Evolutionary conservation across 2,329 filamentous ascomycete genomes (phyloP), one percentile per base, ranked within the genome.

Genomic region (Neonectria coccinea): DNA sequence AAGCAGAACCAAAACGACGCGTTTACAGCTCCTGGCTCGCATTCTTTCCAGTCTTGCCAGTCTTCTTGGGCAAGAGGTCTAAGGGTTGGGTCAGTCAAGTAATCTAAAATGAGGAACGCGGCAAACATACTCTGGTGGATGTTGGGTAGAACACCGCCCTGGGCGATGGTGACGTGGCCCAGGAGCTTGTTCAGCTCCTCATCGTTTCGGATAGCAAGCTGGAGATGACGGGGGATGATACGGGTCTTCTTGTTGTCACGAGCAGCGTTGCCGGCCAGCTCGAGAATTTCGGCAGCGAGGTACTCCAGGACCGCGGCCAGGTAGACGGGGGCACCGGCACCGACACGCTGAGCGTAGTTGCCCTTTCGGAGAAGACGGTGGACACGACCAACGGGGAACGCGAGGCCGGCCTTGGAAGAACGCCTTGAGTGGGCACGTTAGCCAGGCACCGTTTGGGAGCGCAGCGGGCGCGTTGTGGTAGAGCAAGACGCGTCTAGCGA

Each of bases 171-270:
- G 83, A 97, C 94, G 81, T 97, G 93, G 64, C 94, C 94, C 71
- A 97, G 88, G 69, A 97, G 91, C 89, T 97, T 98, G 92, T 98
- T 97, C 92, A 98, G 83, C 85, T 99, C 96, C 89, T 98, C 95
- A 83, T 98, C 95, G 86, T 97, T 97, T 79, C 96, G 91, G 87
- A 99, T 99, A 84, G 96, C 96, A 76, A 99, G 93, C 87, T 99
- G 96, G 52, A 99, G 90, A 84, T 99, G 96, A 84, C 96, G 94
- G 72, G 96, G 96, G 67, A 98, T 99, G 86, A 99, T 99, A 92
- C 96, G 94, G 72, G 95, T 99, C 92, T 98, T 98, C 93, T 99
- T 99, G 91, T 98, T 97, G 86, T 99, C 96, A 77, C 96, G 95
- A 70, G 96, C 96, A 77, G 96, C 96, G 83, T 99, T 99, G 77